A percentile compares a stretch with the other conserved stretches of the same genome.
These are phyloP conservation scores for Colletotrichum neosansevieriae DNA, from an alignment of 2,329 filamentous ascomycete species.

Conservation along the genomic window DNA sequence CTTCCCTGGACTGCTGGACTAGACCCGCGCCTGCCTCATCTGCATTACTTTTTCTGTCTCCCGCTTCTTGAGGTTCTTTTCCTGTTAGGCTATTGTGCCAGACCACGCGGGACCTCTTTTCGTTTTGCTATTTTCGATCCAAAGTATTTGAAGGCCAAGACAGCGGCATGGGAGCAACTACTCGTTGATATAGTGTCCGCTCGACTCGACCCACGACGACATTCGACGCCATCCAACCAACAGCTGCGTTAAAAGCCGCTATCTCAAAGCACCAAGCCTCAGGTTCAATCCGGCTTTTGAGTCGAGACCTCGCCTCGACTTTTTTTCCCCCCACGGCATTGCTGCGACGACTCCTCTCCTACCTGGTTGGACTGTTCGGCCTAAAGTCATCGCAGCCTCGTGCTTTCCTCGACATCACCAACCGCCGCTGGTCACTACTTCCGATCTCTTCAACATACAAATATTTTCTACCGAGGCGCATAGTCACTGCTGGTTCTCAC, in stretches of 20 bases:
- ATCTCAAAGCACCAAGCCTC: neutral
- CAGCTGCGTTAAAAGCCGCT: neutral
- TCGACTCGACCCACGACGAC: conserved; percentile 24
- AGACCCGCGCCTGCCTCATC: conserved; percentile 22
- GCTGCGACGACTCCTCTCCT: neutral
- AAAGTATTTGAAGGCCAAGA: conserved; percentile 3
- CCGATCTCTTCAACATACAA: too few relatives aligned
- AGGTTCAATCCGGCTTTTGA: neutral
- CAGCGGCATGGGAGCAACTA: conserved; percentile 21
- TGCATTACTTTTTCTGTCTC: neutral
- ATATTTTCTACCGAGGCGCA: too few relatives aligned
- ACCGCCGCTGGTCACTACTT: too few relatives aligned
- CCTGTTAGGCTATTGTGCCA: neutral
- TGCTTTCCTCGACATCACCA: conserved; percentile 20
- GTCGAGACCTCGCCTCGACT: neutral
- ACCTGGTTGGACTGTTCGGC: neutral
- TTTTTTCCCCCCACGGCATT: too few relatives aligned
- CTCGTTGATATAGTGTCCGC: conserved; percentile 29
- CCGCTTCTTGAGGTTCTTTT: neutral
- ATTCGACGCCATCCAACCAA: conserved; percentile 20
- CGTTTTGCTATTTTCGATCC: neutral
- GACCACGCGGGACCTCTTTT: neutral
- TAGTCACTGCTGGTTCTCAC: too few relatives aligned
- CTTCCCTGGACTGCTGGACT: too few relatives aligned
- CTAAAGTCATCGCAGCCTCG: conserved; percentile 5